phyloP scores from a whole-genome alignment of 805 yeast species.

The Blastobotrys muscicola region DNA sequence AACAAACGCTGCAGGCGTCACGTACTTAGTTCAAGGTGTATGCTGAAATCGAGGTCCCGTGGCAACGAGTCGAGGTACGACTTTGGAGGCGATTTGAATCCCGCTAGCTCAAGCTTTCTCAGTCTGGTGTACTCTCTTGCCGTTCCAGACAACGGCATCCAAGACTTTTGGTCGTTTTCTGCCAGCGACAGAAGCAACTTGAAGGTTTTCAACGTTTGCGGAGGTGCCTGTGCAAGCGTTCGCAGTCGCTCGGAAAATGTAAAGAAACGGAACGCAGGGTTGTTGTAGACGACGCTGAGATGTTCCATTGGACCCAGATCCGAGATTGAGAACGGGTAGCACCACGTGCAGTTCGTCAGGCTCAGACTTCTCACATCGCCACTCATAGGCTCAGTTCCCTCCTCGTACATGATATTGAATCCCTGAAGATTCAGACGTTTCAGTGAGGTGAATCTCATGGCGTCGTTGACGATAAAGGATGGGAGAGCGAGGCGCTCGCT shows the following conservation, averaged over 20 bases:
- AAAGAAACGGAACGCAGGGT: slow-evolving; percentile 9
- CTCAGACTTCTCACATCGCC: neutral
- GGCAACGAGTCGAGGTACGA: slow-evolving; percentile 5
- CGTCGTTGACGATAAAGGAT: too few relatives aligned
- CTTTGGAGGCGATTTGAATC: slow-evolving; percentile 8
- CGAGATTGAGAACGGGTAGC: slow-evolving; percentile 11
- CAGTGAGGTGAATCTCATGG: too few relatives aligned
- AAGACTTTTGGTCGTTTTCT: slow-evolving; percentile 6
- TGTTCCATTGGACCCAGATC: slow-evolving; percentile 12
- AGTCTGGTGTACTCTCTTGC: slow-evolving; percentile 6
- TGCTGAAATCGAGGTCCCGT: slow-evolving; percentile 6
- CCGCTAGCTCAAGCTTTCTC: slow-evolving; percentile 8
- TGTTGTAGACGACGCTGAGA: slow-evolving; percentile 9
- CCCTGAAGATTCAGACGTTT: too few relatives aligned
- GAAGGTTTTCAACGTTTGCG: slow-evolving; percentile 7
- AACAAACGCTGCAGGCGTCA: neutral
- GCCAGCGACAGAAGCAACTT: slow-evolving; percentile 5
- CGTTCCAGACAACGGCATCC: slow-evolving; percentile 6
- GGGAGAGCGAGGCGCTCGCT: too few relatives aligned
- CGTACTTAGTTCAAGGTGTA: slow-evolving; percentile 8
- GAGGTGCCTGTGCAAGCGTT: slow-evolving; percentile 10
- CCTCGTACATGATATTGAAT: too few relatives aligned
- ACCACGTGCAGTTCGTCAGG: slow-evolving; percentile 14
- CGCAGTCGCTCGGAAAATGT: slow-evolving; percentile 8
- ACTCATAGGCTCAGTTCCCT: too few relatives aligned